phyloP scores from a whole-genome alignment of 2,329 filamentous ascomycete species.

The Pezicula radicicola region DNA sequence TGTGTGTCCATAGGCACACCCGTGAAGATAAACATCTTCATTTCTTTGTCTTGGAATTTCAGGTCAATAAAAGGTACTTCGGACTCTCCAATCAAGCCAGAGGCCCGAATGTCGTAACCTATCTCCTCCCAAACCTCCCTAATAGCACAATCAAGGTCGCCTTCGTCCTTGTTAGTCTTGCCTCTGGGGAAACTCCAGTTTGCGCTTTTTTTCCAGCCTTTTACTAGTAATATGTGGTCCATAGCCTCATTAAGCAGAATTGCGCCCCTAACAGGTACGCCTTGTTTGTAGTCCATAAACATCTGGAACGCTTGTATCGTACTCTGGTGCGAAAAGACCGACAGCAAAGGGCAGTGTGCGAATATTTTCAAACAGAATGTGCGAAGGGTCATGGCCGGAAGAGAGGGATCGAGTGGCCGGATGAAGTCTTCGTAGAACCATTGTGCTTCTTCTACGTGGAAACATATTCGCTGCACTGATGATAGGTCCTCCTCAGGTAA shows the following conservation, averaged over 20 bases:
- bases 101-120: slow-evolving; percentile 75
- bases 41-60: slow-evolving; percentile 87
- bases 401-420: slow-evolving; percentile 77
- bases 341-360: slow-evolving; percentile 86
- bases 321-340: slow-evolving; percentile 72
- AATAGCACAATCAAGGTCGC: slow-evolving; percentile 88
- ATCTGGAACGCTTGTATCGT: slow-evolving; percentile 84
- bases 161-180: slow-evolving; percentile 97
- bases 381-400: slow-evolving; percentile 82
- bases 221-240: slow-evolving; percentile 90
- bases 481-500: slow-evolving; percentile 87
- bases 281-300: slow-evolving; percentile 91
- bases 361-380: slow-evolving; percentile 89
- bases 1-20: slow-evolving; percentile 81
- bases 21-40: slow-evolving; percentile 88
- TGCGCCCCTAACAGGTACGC: slow-evolving; percentile 89
- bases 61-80: slow-evolving; percentile 83
- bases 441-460: slow-evolving; percentile 98
- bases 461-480: slow-evolving; percentile 91
- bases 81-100: slow-evolving; percentile 67
- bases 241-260: slow-evolving; percentile 92
- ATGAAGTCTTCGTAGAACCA: slow-evolving; percentile 99
- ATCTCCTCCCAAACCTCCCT: slow-evolving; percentile 97
- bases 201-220: slow-evolving; percentile 95
- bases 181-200: slow-evolving; percentile 96